Evolutionary conservation across 805 yeast genomes (phyloP), one percentile per base, ranked within the genome.

Genomic region (Torulaspora microellipsoides): DNA sequence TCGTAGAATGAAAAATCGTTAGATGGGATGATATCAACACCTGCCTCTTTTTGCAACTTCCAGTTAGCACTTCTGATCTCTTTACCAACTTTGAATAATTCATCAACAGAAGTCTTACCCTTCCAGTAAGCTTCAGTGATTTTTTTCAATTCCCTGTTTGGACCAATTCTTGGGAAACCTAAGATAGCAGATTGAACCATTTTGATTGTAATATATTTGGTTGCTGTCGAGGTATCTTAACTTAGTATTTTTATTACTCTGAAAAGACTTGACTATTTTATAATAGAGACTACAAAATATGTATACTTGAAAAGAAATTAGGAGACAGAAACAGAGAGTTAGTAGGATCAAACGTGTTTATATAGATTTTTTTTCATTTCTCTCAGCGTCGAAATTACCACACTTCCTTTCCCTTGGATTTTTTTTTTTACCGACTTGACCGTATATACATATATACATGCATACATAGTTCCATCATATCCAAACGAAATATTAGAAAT

Each of bases 141-240:
- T 76, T 93, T 93, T 78, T 93, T 93, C 73, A 93, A 83, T 78
- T 93, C 99, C 82, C 99, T 93, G 78, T 89, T 89, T 64, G 96
- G 93, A 67, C 99, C 99, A 67, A 91, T 93, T 80, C 99, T 93
- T 76, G 99, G 99, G 93, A 93, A 93, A 72, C 99, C 99, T 75
- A 93, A 81, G 63, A 93, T 95, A 67, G 96, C 81, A 55, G 98
- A 91, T 74, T 83, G 83, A 73, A 91, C 98, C 98, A 91, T 91
- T 64, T 48, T 76, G 39, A 15, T 13, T 29, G 8, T 11, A 9
- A 34, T 9, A 6, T 5, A 3, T 11, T 34, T 14, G 25, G 15
- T 11, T 7, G 27, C 29, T 20, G 25, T 20, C 25, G 25, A 20
- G 25, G 2, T 20, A 20, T 20, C 25, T 20, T 20, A 20, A 20